Conservation (phyloP, 2,329 filamentous ascomycete genomes). For the Dothiorella sarmentorum region DNA sequence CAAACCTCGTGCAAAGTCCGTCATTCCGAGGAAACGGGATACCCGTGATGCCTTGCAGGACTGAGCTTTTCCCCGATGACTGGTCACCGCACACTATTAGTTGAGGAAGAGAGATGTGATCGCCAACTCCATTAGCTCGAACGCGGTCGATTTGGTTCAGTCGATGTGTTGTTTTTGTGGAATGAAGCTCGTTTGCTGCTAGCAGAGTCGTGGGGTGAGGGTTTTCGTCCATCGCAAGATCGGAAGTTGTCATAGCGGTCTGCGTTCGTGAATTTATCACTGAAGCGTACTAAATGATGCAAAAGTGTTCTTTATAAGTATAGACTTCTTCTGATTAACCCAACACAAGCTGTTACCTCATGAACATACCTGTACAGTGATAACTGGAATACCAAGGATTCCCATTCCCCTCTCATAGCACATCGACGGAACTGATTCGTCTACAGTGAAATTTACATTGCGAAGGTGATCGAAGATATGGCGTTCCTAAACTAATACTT, state of each 20-base stretch:
- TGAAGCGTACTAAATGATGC: not conserved
- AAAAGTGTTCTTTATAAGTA: too few species aligned
- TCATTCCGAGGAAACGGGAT: slow-evolving; percentile 28
- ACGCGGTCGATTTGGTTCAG: slow-evolving; percentile 19
- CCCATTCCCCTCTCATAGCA: too few species aligned
- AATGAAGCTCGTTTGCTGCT: not conserved
- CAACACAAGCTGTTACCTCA: too few species aligned
- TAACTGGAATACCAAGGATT: too few species aligned
- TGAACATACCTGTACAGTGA: too few species aligned
- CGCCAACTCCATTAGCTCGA: slow-evolving; percentile 11
- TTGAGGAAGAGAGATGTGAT: slow-evolving; percentile 25
- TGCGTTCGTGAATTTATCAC: not conserved
- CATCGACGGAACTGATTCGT: too few species aligned
- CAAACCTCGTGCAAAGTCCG: slow-evolving; percentile 32
- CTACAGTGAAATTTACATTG: too few species aligned
- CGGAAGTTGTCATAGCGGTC: not conserved
- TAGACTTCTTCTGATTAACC: too few species aligned
- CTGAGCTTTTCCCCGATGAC: slow-evolving; percentile 31
- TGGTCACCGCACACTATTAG: slow-evolving; percentile 33
- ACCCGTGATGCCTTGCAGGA: slow-evolving; percentile 31
- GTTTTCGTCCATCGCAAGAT: not conserved
- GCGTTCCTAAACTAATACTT: too few species aligned
- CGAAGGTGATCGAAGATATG: too few species aligned
- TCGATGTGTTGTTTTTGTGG: slow-evolving; percentile 1
- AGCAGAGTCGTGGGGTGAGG: not conserved